A percentile compares a stretch with the other conserved stretches of the same genome.
phyloP scores from a whole-genome alignment of 2,329 filamentous ascomycete genomes.

The Curvularia spicifera region DNA sequence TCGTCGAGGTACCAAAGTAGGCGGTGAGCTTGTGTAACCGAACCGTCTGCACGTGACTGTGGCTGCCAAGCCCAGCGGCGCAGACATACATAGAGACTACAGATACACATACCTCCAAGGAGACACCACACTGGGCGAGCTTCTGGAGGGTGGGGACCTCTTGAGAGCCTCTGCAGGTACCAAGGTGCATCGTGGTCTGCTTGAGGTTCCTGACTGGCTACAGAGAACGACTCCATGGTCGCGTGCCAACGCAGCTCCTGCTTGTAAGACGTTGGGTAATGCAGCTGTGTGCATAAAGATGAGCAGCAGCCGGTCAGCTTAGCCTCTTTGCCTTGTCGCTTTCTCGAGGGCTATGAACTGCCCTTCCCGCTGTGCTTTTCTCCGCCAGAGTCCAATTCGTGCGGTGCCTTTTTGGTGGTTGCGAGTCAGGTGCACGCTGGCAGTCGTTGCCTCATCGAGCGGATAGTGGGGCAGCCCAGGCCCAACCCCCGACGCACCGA shows the following conservation, averaged over 20 bases:
- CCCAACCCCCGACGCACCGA: conserved; percentile 13
- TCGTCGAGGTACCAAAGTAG: conserved; percentile 23
- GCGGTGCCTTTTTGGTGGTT: conserved; percentile 3
- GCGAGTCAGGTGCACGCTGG: conserved; percentile 17
- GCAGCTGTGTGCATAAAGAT: conserved; percentile 19
- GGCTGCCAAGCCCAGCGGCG: neutral
- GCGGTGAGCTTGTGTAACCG: conserved; percentile 38
- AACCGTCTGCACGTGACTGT: neutral
- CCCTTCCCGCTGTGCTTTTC: neutral
- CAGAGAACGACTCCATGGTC: conserved; percentile 28
- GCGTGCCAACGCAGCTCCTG: conserved; percentile 40
- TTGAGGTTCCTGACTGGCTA: conserved; percentile 38
- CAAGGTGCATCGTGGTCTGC: conserved; percentile 47
- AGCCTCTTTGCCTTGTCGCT: neutral
- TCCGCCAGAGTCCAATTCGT: neutral
- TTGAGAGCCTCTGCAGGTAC: conserved; percentile 44
- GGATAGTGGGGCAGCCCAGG: conserved; percentile 10
- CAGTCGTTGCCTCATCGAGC: conserved; percentile 8
- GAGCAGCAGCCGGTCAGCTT: neutral
- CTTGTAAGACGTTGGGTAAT: conserved; percentile 27
- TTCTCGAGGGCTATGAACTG: neutral
- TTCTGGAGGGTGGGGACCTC: conserved; percentile 32
- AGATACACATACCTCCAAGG: neutral
- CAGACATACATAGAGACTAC: neutral
- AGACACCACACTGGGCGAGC: conserved; percentile 26